Evolutionary conservation across 345 rosid species (phyloP), one percentile per base, ranked within the genome.

Genomic region (Garcia nutans): DNA sequence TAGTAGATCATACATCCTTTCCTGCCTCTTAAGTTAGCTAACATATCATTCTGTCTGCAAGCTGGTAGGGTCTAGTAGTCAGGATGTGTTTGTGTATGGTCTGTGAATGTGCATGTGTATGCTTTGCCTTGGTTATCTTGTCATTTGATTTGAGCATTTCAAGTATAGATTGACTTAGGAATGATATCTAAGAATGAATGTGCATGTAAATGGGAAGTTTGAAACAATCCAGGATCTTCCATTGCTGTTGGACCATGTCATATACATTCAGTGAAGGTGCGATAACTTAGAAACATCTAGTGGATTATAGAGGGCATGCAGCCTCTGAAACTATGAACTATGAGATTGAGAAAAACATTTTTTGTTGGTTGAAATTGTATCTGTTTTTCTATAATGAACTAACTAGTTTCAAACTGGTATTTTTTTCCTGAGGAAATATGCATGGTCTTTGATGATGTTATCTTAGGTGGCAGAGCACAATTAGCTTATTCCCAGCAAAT

Each of bases 81-180:
- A 26, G 65, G 22, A 31, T 60, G 44, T 31, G 10, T 63, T 10
- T 42, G 24, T 45, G 16, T 50, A 2, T 45, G 26, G 47, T 15
- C 8, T 11, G 55, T 24, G 26, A 45, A 56, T 17, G 24, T 67
- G 31, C 8, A n/a, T 44, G 26, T 49, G 19, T 15, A 23, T 13
- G 56, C 33, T 16, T 15, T 68, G n/a, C 28, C 28, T 45, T 20
- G 10, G 23, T 11, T 64, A 31, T 8, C 9, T 63, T 63, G 20
- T 44, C 2, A 31, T 37, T 22, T 64, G 12, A 64, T 64, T 68
- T 47, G 56, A 68, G 20, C 17, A 68, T 68, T 68, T 50, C 69
- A 65, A 45, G 23, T 58, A 52, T 24, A 50, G 22, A n/a, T 69
- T 5, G 15, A 52, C 23, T 50, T 11, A 20, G 56, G 3, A 67